Evolutionary conservation across 371 early-diverging fungal genomes (phyloP).

Genomic region (Apophysomyces sp.): DNA sequence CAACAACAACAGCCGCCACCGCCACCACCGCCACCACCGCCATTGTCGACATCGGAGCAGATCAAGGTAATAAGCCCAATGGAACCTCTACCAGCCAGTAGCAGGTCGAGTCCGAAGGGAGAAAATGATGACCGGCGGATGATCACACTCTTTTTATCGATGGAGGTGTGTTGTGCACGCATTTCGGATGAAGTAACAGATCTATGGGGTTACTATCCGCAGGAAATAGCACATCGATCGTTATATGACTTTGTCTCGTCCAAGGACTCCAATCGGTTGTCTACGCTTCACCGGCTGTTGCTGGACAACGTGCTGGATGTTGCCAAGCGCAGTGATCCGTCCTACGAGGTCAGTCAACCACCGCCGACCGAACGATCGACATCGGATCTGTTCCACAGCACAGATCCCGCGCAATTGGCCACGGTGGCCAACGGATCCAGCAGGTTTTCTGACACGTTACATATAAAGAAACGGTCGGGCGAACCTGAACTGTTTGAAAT

Average conservation of each 20-base stretch:
- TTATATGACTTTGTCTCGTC: conserved; percentile 53
- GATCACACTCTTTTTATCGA: conserved; percentile 35
- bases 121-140: not conserved
- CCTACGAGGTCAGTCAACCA: conserved; percentile 15
- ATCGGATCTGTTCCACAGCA: conserved; percentile 34
- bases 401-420: conserved; percentile 31
- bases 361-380: conserved; percentile 50
- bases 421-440: conserved; percentile 36
- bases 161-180: conserved; percentile 58
- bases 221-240: conserved; percentile 58
- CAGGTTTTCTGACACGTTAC: conserved; percentile 51
- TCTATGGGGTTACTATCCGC: conserved; percentile 58
- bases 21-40: not conserved
- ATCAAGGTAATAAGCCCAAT: no score
- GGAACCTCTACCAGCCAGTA: no score
- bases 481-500: conserved; percentile 48
- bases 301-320: conserved; percentile 47
- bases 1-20: conserved; percentile 1
- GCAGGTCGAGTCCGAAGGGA: not conserved
- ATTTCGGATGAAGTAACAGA: conserved; percentile 56
- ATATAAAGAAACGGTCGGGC: conserved; percentile 51
- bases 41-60: no score
- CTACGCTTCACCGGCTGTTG: conserved; percentile 38
- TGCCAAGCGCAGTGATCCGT: conserved; percentile 14
- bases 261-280: conserved; percentile 44